Evolutionary conservation across 139 green algal species (phyloP).

Genomic region (Tetraselmis striata): DNA sequence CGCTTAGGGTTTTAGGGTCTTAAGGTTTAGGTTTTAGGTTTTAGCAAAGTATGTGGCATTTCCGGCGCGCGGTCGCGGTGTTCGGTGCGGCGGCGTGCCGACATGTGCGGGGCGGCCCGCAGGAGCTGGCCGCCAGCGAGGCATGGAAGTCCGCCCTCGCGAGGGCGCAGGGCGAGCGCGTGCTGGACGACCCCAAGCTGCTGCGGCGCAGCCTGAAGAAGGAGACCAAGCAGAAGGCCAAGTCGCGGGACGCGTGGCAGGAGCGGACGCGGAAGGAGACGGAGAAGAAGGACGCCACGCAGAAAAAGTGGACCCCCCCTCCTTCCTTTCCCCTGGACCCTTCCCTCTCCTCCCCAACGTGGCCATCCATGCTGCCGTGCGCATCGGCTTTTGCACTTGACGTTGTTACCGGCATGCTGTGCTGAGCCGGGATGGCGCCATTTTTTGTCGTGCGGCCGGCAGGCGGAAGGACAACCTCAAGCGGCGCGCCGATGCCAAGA

Average conservation of each 20-base stretch:
- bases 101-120: too few species aligned
- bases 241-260: slow-evolving; percentile 58
- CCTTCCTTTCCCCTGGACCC: neutral
- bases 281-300: slow-evolving; percentile 45
- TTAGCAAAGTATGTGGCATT: too few species aligned
- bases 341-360: neutral
- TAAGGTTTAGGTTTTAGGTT: too few species aligned
- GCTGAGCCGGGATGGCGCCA: too few species aligned
- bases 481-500: slow-evolving; percentile 43
- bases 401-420: too few species aligned
- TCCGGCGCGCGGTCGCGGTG: neutral
- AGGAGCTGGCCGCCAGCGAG: slow-evolving; percentile 30
- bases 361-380: too few species aligned
- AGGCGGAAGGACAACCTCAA: slow-evolving; percentile 66
- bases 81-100: neutral
- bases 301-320: slow-evolving; percentile 50
- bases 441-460: too few species aligned
- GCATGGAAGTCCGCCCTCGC: slow-evolving; percentile 60
- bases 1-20: too few species aligned
- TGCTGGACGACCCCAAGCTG: slow-evolving; percentile 84
- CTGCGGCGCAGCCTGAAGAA: slow-evolving; percentile 63
- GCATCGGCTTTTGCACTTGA: too few species aligned
- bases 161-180: slow-evolving; percentile 64
- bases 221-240: slow-evolving; percentile 61
- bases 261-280: slow-evolving; percentile 48